Conservation (phyloP, 495 filamentous ascomycete genomes). For the Neurospora sp. region DNA sequence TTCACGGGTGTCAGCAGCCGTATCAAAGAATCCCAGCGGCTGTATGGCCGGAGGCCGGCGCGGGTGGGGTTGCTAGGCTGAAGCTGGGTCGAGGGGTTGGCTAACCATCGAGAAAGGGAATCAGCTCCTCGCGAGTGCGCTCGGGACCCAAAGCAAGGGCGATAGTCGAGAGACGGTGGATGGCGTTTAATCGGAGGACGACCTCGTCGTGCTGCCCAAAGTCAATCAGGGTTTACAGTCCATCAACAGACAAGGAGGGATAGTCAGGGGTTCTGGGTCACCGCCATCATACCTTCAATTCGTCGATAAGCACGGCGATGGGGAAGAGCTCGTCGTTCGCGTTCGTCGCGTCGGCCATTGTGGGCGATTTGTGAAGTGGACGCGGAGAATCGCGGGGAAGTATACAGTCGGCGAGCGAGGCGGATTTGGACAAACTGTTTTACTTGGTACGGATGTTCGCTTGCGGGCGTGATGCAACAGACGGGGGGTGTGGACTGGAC, state of each 20-base stretch:
- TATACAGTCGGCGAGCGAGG: conserved; percentile 1
- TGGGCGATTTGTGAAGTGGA: conserved; percentile 19
- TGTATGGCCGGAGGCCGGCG: background rate
- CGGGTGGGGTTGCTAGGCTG: background rate
- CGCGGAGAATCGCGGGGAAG: conserved; percentile 7
- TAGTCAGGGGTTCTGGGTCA: conserved; percentile 5
- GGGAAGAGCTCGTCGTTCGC: conserved; percentile 94
- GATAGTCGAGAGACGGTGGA: conserved; percentile 95
- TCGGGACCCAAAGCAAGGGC: conserved; percentile 90
- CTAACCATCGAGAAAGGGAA: conserved; percentile 95
- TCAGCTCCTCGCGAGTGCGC: conserved; percentile 92
- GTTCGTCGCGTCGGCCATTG: conserved; percentile 46
- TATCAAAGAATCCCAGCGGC: background rate
- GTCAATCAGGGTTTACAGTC: conserved; percentile 14
- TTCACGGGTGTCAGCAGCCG: conserved; percentile 4
- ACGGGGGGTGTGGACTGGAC: conserved; percentile 7
- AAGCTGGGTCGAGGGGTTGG: background rate
- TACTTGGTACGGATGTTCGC: conserved; percentile 4
- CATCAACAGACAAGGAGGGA: background rate
- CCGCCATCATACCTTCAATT: conserved; percentile 72
- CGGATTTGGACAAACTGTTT: conserved; percentile 3
- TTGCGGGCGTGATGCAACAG: conserved; percentile 25
- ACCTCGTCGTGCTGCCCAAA: conserved; percentile 84
- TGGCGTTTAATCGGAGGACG: conserved; percentile 91
- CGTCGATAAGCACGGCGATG: conserved; percentile 98